A percentile compares a stretch with the other conserved stretches of the same genome.
phyloP scores from a whole-genome alignment of 129 eudicot species.

The Cynara cardunculus region DNA sequence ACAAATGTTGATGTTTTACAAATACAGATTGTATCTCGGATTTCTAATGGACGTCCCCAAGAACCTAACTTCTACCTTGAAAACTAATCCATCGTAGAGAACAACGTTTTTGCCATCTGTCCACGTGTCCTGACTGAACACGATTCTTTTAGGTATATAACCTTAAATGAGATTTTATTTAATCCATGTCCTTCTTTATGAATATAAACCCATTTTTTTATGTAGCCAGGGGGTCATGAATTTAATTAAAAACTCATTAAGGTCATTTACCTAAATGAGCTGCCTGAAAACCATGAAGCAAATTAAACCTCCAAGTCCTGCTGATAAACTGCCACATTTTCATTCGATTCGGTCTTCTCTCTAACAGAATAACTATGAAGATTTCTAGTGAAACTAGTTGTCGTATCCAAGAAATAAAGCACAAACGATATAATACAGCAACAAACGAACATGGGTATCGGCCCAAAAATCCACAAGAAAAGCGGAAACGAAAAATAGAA shows the following conservation, averaged over 20 bases:
- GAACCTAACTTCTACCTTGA: not conserved
- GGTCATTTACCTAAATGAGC: too few species aligned
- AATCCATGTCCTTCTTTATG: too few species aligned
- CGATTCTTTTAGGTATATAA: too few species aligned
- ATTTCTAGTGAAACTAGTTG: slow-evolving; percentile 56
- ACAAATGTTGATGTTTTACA: not conserved
- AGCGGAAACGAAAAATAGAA: slow-evolving; percentile 87
- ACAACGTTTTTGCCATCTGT: too few species aligned
- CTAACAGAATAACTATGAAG: slow-evolving; percentile 49
- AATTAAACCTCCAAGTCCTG: not conserved
- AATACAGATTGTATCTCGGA: not conserved
- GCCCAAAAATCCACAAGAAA: slow-evolving; percentile 86
- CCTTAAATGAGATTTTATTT: too few species aligned
- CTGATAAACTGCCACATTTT: slow-evolving; percentile 16
- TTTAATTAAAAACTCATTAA: too few species aligned
- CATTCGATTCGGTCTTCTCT: slow-evolving; percentile 27
- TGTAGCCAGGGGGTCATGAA: too few species aligned
- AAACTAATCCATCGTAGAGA: not conserved
- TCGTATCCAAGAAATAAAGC: slow-evolving; percentile 81
- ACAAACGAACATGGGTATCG: slow-evolving; percentile 72
- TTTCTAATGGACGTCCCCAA: not conserved
- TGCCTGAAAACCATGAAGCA: not conserved
- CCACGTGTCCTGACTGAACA: too few species aligned
- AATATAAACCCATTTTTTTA: too few species aligned
- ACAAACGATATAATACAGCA: slow-evolving; percentile 54